These are phyloP conservation scores for Paramecium sexaurelia DNA, from an alignment of 73 alveolate genomes.

Conservation along the genomic window DNA sequence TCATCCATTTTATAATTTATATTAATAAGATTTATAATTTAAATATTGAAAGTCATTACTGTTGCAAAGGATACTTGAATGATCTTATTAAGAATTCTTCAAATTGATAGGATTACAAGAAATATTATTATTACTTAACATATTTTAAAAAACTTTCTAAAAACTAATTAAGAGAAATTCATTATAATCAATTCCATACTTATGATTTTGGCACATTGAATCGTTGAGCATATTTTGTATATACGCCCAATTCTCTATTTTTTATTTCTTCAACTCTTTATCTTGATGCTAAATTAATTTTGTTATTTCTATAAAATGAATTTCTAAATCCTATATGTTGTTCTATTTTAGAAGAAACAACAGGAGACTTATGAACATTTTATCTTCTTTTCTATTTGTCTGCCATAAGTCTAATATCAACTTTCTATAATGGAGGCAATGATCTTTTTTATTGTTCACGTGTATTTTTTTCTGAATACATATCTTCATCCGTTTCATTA, in stretches of 20 bases:
- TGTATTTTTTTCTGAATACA: not conserved
- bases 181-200: constrained; percentile 12
- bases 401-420: not conserved
- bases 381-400: not conserved
- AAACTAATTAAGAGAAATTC: not conserved
- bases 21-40: not conserved
- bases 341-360: constrained; percentile 7
- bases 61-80: not conserved
- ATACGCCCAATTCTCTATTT: not conserved
- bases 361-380: constrained; percentile 10
- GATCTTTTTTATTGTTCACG: constrained; percentile 47
- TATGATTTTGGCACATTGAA: constrained; percentile 12
- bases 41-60: not conserved
- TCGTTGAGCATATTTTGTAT: constrained; percentile 44
- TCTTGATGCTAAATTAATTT: constrained; percentile 37
- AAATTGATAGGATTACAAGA: not conserved
- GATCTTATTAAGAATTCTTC: not conserved
- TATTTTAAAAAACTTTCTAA: not conserved
- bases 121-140: not conserved
- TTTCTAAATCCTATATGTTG: constrained; percentile 39
- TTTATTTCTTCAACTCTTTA: constrained; percentile 12
- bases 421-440: constrained; percentile 38
- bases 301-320: constrained; percentile 49
- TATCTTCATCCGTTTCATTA: constrained; percentile 29
- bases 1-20: not conserved